Base-by-base conservation (phyloP, 2,329 filamentous ascomycete species). In the Colletotrichum sp. region DNA sequence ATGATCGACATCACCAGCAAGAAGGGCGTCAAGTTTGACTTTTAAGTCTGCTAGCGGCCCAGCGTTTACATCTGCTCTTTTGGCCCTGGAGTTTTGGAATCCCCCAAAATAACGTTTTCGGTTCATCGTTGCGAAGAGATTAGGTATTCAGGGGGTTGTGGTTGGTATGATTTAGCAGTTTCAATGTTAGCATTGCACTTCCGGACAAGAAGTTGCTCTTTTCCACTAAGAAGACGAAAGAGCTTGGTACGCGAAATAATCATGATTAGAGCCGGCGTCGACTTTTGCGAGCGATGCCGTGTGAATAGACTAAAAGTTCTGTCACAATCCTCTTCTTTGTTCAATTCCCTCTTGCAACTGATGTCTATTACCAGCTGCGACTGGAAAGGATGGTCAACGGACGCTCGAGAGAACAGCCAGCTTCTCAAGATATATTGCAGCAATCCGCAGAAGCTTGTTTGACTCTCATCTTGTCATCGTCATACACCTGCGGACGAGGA, bases 1-100 rank as follows among this genome's bases (percentile, higher is more conserved):
- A 86, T 90, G 68, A 98, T 99, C 81, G 96, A 99, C 83, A 94
- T 96, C 69, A 86, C 90, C 16, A 92, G 93, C 25, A 94, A 94
- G 78, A 96, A 96, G 86, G 94, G 95, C 74, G 94, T 98, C 87
- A 98, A 98, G 87, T 99, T 99, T 85, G 96, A 98, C 3, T 95
- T 98, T 81, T 98, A 91, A 86, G 80, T 19, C 13, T 27, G 8
- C 16, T 30, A 78, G 16, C 36, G 16, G 25, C 44, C 6, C 27
- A n/a, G n/a, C 39, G 55, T 32, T 36, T 72, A 59, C 15, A 28
- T 63, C 34, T 30, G 44, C n/a, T 57, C 22, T 65, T 69, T 68
- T 52, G 74, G 57, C 55, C 34, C 39, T 34, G 70, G 73, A 75
- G 73, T 75, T 75, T 63, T 68, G 70, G 52, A 66, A 60, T 34